Evolutionary conservation across 352 stramenopile species (phyloP).

Genomic region (Phytophthora meadii): DNA sequence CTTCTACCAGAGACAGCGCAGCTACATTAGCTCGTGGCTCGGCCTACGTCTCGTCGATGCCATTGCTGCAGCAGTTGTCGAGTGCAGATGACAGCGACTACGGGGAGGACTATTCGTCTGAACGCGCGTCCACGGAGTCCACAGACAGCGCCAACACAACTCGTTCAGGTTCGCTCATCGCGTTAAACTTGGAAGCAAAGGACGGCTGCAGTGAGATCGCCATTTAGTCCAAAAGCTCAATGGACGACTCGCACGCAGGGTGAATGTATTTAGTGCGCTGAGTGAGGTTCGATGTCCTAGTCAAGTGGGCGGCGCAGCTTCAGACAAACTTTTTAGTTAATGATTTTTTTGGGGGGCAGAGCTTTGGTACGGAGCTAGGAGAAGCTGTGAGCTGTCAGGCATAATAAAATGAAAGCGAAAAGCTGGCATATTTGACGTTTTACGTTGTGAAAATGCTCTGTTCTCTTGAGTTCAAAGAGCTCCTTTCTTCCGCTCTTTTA

Average conservation of each 20-base stretch:
- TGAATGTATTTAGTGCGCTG: constrained; percentile 43
- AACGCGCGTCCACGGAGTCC: constrained; percentile 35
- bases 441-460: too few species aligned
- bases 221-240: constrained; percentile 29
- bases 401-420: constrained; percentile 41
- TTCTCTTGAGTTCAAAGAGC: background rate
- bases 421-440: constrained; percentile 30
- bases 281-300: constrained; percentile 21
- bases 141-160: constrained; percentile 29
- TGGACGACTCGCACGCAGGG: constrained; percentile 3
- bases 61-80: constrained; percentile 36
- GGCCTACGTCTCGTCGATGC: constrained; percentile 35
- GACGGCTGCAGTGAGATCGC: constrained; percentile 43
- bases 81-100: constrained; percentile 37
- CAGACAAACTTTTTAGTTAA: constrained; percentile 23
- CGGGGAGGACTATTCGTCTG: constrained; percentile 22
- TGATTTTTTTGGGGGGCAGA: constrained; percentile 21
- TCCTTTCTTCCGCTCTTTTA: constrained; percentile 34
- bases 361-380: background rate
- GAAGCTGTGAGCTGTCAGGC: constrained; percentile 16
- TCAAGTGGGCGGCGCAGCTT: constrained; percentile 18
- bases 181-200: constrained; percentile 42
- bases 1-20: constrained; percentile 32
- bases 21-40: constrained; percentile 15
- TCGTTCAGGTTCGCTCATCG: constrained; percentile 48